phyloP scores from a whole-genome alignment of 2,329 filamentous ascomycete species.

The Myriosclerotinia scirpicola region DNA sequence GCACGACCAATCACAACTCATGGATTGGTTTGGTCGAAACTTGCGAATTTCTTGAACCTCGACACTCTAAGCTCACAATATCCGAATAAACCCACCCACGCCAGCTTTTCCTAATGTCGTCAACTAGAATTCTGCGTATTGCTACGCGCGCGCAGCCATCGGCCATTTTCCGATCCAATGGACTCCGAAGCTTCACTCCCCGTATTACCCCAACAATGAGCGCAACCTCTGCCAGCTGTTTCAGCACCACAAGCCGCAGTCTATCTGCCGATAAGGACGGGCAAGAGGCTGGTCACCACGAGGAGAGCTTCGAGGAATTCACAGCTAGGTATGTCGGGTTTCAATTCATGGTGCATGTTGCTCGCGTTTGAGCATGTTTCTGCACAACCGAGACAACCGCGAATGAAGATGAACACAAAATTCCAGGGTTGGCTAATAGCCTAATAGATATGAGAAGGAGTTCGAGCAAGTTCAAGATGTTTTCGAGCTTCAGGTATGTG shows the following conservation, averaged over 20 bases:
- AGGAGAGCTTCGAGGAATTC: constrained; percentile 99
- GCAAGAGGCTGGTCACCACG: constrained; percentile 62
- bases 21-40: not conserved
- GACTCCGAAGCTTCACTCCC: constrained; percentile 57
- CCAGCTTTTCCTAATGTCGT: constrained; percentile 56
- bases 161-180: constrained; percentile 63
- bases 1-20: constrained; percentile 14
- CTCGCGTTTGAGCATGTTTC: constrained; percentile 31
- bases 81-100: constrained; percentile 27
- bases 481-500: constrained; percentile 94
- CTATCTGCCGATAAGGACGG: constrained; percentile 53
- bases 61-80: constrained; percentile 24
- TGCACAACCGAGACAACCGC: constrained; percentile 28
- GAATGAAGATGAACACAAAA: constrained; percentile 38
- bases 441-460: constrained; percentile 93
- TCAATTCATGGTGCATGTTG: constrained; percentile 32
- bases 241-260: constrained; percentile 59
- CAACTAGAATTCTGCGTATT: constrained; percentile 67
- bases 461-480: constrained; percentile 97
- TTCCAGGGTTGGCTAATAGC: constrained; percentile 43
- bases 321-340: constrained; percentile 74
- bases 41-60: constrained; percentile 21
- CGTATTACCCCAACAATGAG: constrained; percentile 52
- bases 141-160: constrained; percentile 63
- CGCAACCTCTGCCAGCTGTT: constrained; percentile 52